Evolutionary conservation across 2,329 filamentous ascomycete genomes (phyloP).

Genomic region (Seiridium unicorne): DNA sequence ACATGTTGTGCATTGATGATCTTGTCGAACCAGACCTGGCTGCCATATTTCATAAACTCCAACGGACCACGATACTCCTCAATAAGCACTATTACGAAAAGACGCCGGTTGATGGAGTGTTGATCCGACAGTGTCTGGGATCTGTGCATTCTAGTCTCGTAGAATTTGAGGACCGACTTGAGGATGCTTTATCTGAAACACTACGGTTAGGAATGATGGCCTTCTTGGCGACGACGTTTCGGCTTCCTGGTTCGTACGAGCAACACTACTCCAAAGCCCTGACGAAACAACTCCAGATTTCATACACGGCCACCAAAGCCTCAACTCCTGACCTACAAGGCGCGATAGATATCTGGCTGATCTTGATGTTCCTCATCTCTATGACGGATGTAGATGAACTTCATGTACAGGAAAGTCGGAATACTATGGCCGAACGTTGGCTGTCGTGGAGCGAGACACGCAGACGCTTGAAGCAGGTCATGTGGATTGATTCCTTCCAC

Average conservation of each 20-base stretch:
- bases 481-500: constrained; percentile 1
- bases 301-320: not conserved
- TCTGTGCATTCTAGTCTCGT: not conserved
- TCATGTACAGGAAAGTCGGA: not conserved
- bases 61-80: not conserved
- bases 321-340: not conserved
- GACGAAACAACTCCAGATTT: not conserved
- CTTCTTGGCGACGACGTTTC: not conserved
- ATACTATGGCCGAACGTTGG: not conserved
- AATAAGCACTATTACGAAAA: not conserved
- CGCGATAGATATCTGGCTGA: constrained; percentile 1
- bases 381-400: not conserved
- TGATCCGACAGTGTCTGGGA: not conserved
- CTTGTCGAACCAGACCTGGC: not conserved
- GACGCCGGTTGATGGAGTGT: not conserved
- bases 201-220: not conserved
- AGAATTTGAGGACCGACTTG: not conserved
- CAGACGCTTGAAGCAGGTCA: not conserved
- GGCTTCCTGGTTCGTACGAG: not conserved
- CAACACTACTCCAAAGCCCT: not conserved
- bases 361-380: not conserved
- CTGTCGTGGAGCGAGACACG: not conserved
- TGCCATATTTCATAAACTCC: not conserved
- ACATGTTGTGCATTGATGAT: not conserved
- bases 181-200: not conserved